A percentile compares a stretch with the other conserved stretches of the same genome.
Evolutionary conservation across 345 rosid genomes (phyloP).

Genomic region (Tarenaya hassleriana): DNA sequence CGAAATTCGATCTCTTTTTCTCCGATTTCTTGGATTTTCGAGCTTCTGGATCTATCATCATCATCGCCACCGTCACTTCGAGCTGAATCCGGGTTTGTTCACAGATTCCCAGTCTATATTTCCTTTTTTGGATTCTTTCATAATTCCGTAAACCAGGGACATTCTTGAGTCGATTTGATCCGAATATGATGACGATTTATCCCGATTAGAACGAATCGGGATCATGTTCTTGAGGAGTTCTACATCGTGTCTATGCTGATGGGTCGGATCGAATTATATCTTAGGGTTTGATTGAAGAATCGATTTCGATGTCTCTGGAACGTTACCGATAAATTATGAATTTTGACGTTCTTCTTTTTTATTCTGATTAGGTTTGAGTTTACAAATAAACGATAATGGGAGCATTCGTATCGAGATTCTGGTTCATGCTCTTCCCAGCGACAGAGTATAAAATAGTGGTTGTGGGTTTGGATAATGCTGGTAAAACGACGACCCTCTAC

Average conservation of each 20-base stretch:
- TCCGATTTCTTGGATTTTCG: constrained; percentile 9
- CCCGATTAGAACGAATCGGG: constrained; percentile 9
- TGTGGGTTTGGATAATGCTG: constrained; percentile 95
- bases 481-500: constrained; percentile 95
- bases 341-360: background rate
- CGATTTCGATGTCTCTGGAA: background rate
- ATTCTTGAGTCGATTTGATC: constrained; percentile 12
- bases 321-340: too few relatives aligned
- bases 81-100: constrained; percentile 17
- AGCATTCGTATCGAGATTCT: constrained; percentile 71
- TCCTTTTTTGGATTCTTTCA: background rate
- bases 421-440: constrained; percentile 94
- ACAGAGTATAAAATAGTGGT: constrained; percentile 97
- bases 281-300: background rate
- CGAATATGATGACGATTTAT: constrained; percentile 3
- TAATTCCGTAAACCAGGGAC: background rate
- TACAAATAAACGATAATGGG: constrained; percentile 50
- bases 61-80: constrained; percentile 4
- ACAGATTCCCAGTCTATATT: background rate
- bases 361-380: constrained; percentile 6
- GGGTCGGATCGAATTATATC: constrained; percentile 5
- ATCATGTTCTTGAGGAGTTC: background rate
- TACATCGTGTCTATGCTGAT: background rate
- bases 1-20: background rate
- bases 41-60: background rate